Evolutionary conservation across 2,329 filamentous ascomycete genomes (phyloP), one percentile per base, ranked within the genome.

Genomic region (Aspergillus ruber): DNA sequence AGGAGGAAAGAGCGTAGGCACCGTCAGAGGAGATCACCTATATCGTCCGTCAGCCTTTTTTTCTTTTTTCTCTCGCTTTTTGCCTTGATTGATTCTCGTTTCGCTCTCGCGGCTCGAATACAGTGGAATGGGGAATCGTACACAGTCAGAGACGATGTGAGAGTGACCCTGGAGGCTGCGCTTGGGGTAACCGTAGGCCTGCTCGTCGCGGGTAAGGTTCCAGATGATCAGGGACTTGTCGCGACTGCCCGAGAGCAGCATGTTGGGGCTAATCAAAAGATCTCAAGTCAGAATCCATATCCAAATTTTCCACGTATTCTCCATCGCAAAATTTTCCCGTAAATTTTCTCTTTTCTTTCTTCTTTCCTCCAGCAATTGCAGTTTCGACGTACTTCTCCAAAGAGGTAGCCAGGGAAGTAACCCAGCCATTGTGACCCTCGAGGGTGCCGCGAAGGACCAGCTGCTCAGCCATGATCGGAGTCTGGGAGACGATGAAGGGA

Each of bases 141-240:
- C 93, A 80, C 93, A 97, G 86, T 98, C 93, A 75, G 93, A 97
- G 73, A 98, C 90, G 75, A 98, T 98, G 86, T 98, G 93, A 60
- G 90, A 96, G 84, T 98, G 93, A 71, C 93, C 93, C 80, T 94
- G 86, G 65, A 98, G 90, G 72, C 89, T 94, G 79, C 93, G 86
- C 85, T 98, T 97, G 72, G 93, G 93, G 83, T 95, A 95, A 68
- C 93, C 93, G 83, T 97, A 98, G 73, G 88, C 86, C 74, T 85
- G 84, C 80, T 97, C 93, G 77, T 97, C 90, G 78, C 93, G 91
- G 76, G 93, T 97, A 70, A 98, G 83, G 84, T 96, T 95, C 93
- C 93, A 98, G 84, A 98, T 95, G 81, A 98, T 98, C 74, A 98
- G 82, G 64, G 88, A 88, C 87, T 97, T 96, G 84, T 98, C 93